Base-by-base conservation (phyloP, 2,329 filamentous ascomycete species). In the Colletotrichum cuscutae region DNA sequence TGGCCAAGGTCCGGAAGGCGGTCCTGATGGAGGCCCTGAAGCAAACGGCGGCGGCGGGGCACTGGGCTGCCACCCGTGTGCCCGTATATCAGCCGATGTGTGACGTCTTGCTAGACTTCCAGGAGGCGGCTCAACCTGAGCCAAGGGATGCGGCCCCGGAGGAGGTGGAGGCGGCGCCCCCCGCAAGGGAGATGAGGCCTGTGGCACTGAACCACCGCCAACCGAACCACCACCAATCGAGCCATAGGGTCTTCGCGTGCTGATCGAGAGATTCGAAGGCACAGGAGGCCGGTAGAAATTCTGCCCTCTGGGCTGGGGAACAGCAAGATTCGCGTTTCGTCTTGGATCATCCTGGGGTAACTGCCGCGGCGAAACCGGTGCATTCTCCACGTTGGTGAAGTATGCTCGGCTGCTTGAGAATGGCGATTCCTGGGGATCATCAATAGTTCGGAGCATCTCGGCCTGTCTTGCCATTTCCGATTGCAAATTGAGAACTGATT, bases 81-180 rank as follows among this genome's bases (percentile, higher is more conserved):
- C 93, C 65, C 97, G 92, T 77, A 99, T 98, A 80, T 99, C 97
- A 71, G 97, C 97, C 52, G 95, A 96, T 1, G 97, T 99, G 83
- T 99, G 97, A 74, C 96, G 91, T 75, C 96, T 92, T 57, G 91
- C 90, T 59, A 98, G 87, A 77, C 91, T 95, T 69, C 90, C 89
- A 46, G 92, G 90, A 42, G 90, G 89, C 30, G 89, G 87, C 77
- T 91, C 87, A 37, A 90, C 87, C 70, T 89, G 86, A 22, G 92
- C 89, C 24, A 92, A 86, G 42, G 91, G 91, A 79, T 94, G 93
- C 37, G 91, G 89, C 19, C 83, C 87, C 75, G 87, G 87, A 63
- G 92, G 91, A n/a, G 91, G 90, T 15, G 91, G 90, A 12, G 91
- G 89, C 15, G 85, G 84, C 76, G 90, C 90, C 54, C 92, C 90